These are phyloP conservation scores for Pythium utonaiense DNA, from an alignment of 352 stramenopile species.

Conservation along the genomic window DNA sequence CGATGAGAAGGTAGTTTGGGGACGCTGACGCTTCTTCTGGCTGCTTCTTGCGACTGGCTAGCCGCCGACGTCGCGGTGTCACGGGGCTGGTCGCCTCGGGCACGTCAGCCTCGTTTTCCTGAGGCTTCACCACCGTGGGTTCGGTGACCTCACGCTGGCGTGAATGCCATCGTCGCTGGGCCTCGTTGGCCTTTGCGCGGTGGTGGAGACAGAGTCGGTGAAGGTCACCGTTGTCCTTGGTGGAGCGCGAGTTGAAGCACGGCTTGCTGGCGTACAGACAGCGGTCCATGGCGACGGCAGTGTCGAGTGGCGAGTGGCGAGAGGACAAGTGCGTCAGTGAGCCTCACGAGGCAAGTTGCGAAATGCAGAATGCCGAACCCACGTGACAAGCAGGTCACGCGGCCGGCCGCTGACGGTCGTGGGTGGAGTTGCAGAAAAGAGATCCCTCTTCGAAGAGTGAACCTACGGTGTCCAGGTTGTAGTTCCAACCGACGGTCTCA, in stretches of 20 bases:
- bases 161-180: constrained; percentile 5
- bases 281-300: neutral
- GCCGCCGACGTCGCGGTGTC: neutral
- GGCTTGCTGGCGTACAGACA: constrained; percentile 17
- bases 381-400: no score
- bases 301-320: no score
- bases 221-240: constrained; percentile 13
- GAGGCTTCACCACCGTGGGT: neutral
- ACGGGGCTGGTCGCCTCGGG: no score
- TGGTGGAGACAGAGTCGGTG: constrained; percentile 19
- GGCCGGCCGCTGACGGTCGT: no score
- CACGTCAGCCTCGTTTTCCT: no score
- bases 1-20: neutral
- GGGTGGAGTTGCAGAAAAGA: no score
- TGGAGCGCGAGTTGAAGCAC: constrained; percentile 9
- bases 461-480: no score
- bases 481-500: no score
- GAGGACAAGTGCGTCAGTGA: no score
- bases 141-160: neutral
- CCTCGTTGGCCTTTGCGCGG: constrained; percentile 18
- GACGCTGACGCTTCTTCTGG: neutral
- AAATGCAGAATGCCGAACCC: no score
- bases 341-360: no score
- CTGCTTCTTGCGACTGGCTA: neutral
- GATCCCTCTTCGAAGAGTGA: no score